A percentile compares a stretch with the other conserved stretches of the same genome.
Conservation (phyloP, 257 asterid genomes). For the Nicotiana sylvestris region DNA sequence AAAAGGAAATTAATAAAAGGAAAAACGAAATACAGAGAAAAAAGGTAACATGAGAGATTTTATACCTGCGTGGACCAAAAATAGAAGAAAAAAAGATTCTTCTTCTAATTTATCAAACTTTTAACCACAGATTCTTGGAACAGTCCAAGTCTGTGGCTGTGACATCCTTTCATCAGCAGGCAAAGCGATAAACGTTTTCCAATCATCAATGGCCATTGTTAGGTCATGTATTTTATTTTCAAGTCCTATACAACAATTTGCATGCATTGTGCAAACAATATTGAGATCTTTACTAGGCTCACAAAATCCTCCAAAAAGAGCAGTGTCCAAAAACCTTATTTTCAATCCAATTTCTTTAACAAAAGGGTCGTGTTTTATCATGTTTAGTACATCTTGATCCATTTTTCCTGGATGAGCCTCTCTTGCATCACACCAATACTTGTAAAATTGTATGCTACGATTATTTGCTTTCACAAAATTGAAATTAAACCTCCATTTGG, state of each 20-base stretch:
- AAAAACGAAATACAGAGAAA: too few relatives aligned
- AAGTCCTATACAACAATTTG: conserved; percentile 61
- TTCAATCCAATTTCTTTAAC: conserved; percentile 32
- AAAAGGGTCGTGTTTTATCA: conserved; percentile 34
- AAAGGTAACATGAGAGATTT: not conserved
- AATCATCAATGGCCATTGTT: conserved; percentile 39
- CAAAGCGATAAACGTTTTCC: conserved; percentile 37
- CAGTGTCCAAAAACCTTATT: conserved; percentile 47
- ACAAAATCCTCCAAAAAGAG: conserved; percentile 58
- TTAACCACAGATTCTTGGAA: conserved; percentile 38
- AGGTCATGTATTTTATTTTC: conserved; percentile 53
- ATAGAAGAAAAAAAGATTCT: not conserved
- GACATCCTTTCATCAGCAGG: conserved; percentile 12
- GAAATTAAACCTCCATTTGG: conserved; percentile 54
- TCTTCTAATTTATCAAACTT: not conserved
- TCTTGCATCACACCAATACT: conserved; percentile 38
- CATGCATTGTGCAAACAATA: conserved; percentile 55
- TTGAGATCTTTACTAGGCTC: conserved; percentile 47
- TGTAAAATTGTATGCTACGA: conserved; percentile 45
- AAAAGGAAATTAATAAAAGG: not conserved
- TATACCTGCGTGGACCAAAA: not conserved
- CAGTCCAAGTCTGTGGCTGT: conserved; percentile 38
- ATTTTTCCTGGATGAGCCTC: conserved; percentile 40
- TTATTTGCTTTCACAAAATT: conserved; percentile 48
- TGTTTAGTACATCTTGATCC: conserved; percentile 61